Base-by-base conservation (phyloP, 73 alveolate species). In the Tetrahymena borealis region DNA sequence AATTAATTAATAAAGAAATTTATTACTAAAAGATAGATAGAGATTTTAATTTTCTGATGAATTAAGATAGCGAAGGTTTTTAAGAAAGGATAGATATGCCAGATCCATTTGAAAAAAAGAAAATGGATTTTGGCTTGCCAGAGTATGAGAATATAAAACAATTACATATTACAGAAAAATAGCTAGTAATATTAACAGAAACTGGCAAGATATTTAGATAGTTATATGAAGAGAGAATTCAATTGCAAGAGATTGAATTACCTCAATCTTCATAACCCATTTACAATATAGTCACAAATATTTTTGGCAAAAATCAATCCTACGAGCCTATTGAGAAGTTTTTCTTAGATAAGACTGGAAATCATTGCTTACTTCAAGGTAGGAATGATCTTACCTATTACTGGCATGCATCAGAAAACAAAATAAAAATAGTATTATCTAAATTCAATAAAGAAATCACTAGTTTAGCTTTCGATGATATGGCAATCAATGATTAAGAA, bases 51-150 rank as follows among this genome's bases (percentile, higher is more conserved):
- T 60, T 60, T 60, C 85, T 60, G 85, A 60, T 60, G 85, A 35
- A 60, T 60, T 60, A 60, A 35, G 85, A 60, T 60, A 24, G 37
- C 28, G 85, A 60, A 16, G 85, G 85, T 60, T 60, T 60, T 60
- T 60, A 60, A 60, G 85, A 60, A 60, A 60, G 85, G 85, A 60
- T 60, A 15, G 85, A 60, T 60, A 24, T 60, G 85, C 85, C 85
- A 60, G 85, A 60, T 60, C 85, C 85, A 60, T 60, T 60, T 60
- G 85, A 60, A 60, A 60, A 60, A 60, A 60, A 60, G 85, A 60
- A 60, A 60, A 60, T 60, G 85, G 85, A 60, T 60, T 60, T 60
- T 60, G 85, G 85, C 85, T 28, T 60, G 38, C 85, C 85, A 15
- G 85, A 60, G 1, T 60, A 60, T 60, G 85, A 60, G 28, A 60